A percentile compares a stretch with the other conserved stretches of the same genome.
phyloP scores from a whole-genome alignment of 352 stramenopile species.

The Phytophthora litchii region DNA sequence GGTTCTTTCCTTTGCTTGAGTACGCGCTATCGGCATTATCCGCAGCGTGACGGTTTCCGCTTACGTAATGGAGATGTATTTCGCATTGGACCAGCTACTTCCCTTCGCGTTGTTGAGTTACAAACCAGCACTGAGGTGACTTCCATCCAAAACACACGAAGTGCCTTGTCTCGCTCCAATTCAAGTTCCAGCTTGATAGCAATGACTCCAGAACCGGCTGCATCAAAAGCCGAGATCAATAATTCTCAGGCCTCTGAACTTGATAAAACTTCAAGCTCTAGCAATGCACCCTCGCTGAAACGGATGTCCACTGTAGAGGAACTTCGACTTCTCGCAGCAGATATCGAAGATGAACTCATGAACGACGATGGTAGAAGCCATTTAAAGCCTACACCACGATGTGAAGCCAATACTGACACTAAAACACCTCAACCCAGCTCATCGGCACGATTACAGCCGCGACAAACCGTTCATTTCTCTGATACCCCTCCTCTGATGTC shows the following conservation, averaged over 20 bases:
- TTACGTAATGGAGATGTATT: constrained; percentile 59
- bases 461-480: constrained; percentile 36
- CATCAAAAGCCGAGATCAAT: background rate
- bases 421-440: background rate
- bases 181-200: constrained; percentile 9
- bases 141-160: background rate
- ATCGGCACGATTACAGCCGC: background rate
- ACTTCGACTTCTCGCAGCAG: constrained; percentile 26
- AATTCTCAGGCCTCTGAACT: constrained; percentile 2
- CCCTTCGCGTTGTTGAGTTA: constrained; percentile 43
- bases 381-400: background rate
- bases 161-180: background rate
- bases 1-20: constrained; percentile 78
- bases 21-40: constrained; percentile 68
- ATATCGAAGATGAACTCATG: constrained; percentile 32
- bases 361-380: constrained; percentile 15
- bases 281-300: constrained; percentile 4
- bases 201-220: constrained; percentile 6
- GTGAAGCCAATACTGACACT: background rate
- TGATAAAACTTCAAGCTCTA: constrained; percentile 12
- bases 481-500: constrained; percentile 30
- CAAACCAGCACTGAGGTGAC: constrained; percentile 9
- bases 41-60: constrained; percentile 73
- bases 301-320: constrained; percentile 29
- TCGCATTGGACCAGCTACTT: constrained; percentile 45